Base-by-base conservation (phyloP, 345 rosid species). In the Populus tremula region DNA sequence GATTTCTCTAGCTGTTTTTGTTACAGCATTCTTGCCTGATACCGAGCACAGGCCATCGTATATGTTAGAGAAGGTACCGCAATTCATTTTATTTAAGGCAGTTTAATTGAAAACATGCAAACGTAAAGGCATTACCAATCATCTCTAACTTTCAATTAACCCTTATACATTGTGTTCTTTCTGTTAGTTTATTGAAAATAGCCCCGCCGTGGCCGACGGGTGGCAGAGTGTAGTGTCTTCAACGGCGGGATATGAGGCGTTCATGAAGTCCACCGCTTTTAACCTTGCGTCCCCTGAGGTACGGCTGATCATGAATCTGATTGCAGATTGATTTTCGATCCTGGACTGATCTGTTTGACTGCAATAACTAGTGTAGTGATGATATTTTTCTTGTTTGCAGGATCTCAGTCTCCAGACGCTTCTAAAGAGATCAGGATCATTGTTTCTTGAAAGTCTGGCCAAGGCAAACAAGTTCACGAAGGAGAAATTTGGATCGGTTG, bases 1-100 rank as follows among this genome's bases (percentile, higher is more conserved):
- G 54, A 36, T 78, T 17, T 56, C 66, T 6, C 75, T 64, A 5
- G 80, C 49, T 16, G 36, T 77, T 61, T 77, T 56, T n/a, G 59
- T 70, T 25, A 31, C 80, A 9, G 80, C 80, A 13, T 29, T 50
- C 18, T 70, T 77, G 80, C 75, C 74, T 12, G 68, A 41, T 33
- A 17, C 56, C 25, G 27, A 5, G 31, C 41, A 23, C 36, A 31
- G 2, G 16, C 29, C 53, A 16, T 14, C 61, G 2, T n/a, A 6
- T 7, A 27, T 31, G 16, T 13, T 7, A 47, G 74, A 71, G 6
- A 16, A 71, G 74, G 74, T 71, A 23, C 10, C 0, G 31, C 45
- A 73, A 53, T 38, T 54, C 18, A 39, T 39, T 39, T 39, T 29
- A 27, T 25, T 12, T 27, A n/a, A n/a, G 27, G 6, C 17, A 65